phyloP scores from a whole-genome alignment of 768 basidiomycete genomes.

The Clitopilus hobsonii region DNA sequence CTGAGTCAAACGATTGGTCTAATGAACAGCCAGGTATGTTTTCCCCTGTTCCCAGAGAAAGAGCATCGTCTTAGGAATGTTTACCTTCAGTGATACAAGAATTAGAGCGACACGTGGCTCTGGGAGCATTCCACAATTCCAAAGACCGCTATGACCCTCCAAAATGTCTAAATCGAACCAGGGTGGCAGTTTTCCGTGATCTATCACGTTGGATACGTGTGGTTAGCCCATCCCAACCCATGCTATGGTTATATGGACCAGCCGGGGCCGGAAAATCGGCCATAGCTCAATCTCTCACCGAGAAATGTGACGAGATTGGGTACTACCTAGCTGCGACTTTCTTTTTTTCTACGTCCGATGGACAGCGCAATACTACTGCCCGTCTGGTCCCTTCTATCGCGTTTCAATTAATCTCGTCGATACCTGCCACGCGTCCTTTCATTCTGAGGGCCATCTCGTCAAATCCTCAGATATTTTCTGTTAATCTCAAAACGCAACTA shows the following conservation, averaged over 20 bases:
- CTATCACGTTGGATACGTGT: not conserved
- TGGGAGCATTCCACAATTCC: not conserved
- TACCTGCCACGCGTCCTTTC: not conserved
- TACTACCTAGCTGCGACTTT: conserved; percentile 2
- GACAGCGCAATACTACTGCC: not conserved
- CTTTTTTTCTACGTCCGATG: conserved; percentile 1
- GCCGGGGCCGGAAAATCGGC: conserved; percentile 6
- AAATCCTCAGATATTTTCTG: not conserved
- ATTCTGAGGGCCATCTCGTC: not conserved
- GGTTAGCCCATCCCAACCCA: not conserved
- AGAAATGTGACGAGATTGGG: not conserved
- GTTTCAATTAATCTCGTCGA: conserved; percentile 3
- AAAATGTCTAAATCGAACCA: conserved; percentile 3
- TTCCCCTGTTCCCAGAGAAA: too few species aligned
- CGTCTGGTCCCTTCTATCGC: conserved; percentile 3
- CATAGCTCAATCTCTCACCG: conserved; percentile 6
- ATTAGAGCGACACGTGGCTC: not conserved
- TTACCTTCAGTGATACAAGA: not conserved
- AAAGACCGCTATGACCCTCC: not conserved
- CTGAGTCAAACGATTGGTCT: not conserved
- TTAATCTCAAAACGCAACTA: not conserved
- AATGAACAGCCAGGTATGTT: not conserved
- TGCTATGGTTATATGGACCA: conserved; percentile 8
- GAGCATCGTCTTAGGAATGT: not conserved
- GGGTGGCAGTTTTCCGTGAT: not conserved